Evolutionary conservation across 2,329 filamentous ascomycete species (phyloP).

Genomic region (Fusarium burgessii): DNA sequence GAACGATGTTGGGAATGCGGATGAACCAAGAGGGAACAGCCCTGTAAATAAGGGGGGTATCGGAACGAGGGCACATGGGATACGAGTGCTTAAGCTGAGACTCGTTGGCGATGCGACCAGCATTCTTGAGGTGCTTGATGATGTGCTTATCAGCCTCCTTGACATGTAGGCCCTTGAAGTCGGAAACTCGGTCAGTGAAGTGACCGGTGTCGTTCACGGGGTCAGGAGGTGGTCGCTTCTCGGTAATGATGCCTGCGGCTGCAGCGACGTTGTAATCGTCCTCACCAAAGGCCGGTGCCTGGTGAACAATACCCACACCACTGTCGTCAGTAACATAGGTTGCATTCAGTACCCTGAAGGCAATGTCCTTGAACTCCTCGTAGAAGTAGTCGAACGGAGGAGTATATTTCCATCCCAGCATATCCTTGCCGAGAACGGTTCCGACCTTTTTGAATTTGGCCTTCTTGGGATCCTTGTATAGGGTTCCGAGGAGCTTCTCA

Average conservation of each 20-base stretch:
- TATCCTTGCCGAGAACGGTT: slow-evolving; percentile 83
- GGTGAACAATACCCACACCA: slow-evolving; percentile 94
- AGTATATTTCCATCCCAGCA: slow-evolving; percentile 90
- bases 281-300: slow-evolving; percentile 93
- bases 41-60: slow-evolving; percentile 92
- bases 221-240: slow-evolving; percentile 84
- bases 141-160: slow-evolving; percentile 94
- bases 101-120: slow-evolving; percentile 82
- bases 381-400: slow-evolving; percentile 92
- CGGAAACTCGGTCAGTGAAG: slow-evolving; percentile 80
- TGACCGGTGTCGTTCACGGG: slow-evolving; percentile 87
- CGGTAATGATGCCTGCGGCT: slow-evolving; percentile 80
- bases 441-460: slow-evolving; percentile 88
- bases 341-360: slow-evolving; percentile 85
- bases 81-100: slow-evolving; percentile 92
- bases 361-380: slow-evolving; percentile 86
- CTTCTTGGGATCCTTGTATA: slow-evolving; percentile 97
- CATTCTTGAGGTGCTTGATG: slow-evolving; percentile 85
- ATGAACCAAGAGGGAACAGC: slow-evolving; percentile 97
- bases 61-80: slow-evolving; percentile 94
- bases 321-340: slow-evolving; percentile 89
- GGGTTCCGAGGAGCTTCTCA: slow-evolving; percentile 81
- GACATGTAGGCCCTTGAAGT: slow-evolving; percentile 89
- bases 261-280: slow-evolving; percentile 92
- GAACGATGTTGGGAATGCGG: slow-evolving; percentile 84